Base-by-base conservation (phyloP, 2,329 filamentous ascomycete species). In the Coniella vitis region DNA sequence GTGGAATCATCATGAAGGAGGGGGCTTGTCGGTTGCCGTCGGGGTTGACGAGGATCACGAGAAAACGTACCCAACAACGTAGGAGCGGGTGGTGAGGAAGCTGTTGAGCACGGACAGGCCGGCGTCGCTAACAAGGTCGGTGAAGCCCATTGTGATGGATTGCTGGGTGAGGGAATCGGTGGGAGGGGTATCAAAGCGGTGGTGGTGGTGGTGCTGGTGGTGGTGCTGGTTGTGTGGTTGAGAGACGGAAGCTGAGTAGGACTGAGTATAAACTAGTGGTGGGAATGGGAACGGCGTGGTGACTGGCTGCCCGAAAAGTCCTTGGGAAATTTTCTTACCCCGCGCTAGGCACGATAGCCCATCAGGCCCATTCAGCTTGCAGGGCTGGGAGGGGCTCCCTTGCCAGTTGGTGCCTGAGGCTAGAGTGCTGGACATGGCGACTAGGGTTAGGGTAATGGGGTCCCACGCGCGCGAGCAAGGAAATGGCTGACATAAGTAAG, bases 51-150 rank as follows among this genome's bases (percentile, higher is more conserved):
- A 22, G 32, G 16, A 34, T 35, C 17, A 37, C 19, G 7, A 20
- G n/a, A 32, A 7, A 32, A 79, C 85, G 66, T 83, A 88, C 85
- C 84, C 85, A 70, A 82, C 71, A 62, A 90, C 81, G 74, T 89
- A 90, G 70, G 80, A 85, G 63, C 82, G 78, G 59, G 81, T 85
- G 63, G 70, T 71, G 63, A 83, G 70, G 76, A 75, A 86, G 71
- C 69, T 75, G 72, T 86, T 79, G 56, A 85, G 76, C 57, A 81
- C 75, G 49, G 58, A 40, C 45, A 61, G 48, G 54, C 59, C 59
- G 46, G 56, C 55, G 51, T 60, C 57, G 54, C 58, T 57, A 46
- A 58, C 53, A 46, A 63, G 53, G 57, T 61, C 55, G 53, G 59
- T 49, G 59, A 61, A 61, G 53, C 59, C 59, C 59, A 61, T 61